Evolutionary conservation across 2,329 filamentous ascomycete genomes (phyloP).

Genomic region (Alternaria dauci): DNA sequence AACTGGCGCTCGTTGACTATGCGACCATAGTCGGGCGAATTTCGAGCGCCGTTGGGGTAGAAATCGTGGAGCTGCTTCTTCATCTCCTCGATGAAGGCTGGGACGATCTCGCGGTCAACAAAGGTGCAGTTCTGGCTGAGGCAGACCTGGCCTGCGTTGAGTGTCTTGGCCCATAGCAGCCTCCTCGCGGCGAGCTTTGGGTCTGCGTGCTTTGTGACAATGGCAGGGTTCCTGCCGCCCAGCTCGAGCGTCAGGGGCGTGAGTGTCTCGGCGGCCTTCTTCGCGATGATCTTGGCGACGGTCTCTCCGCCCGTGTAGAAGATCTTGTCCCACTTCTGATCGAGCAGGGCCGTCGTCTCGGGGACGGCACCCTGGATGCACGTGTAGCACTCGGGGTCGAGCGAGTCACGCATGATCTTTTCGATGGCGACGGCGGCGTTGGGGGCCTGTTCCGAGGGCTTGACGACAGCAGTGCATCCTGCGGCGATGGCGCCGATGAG

Average conservation of each 20-base stretch:
- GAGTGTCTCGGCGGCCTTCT: conserved; percentile 62
- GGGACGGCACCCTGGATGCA: conserved; percentile 82
- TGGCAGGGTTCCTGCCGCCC: conserved; percentile 89
- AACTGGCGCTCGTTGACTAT: conserved; percentile 86
- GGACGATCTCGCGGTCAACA: conserved; percentile 76
- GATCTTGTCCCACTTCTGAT: conserved; percentile 97
- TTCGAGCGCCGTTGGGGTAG: conserved; percentile 81
- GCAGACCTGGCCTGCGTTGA: conserved; percentile 91
- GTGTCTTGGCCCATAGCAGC: conserved; percentile 85
- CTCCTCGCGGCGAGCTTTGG: conserved; percentile 81
- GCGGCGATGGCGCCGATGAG: conserved; percentile 90
- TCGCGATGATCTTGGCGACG: conserved; percentile 70
- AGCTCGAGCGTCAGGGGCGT: conserved; percentile 91
- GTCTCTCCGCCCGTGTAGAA: conserved; percentile 86
- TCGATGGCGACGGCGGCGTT: conserved; percentile 79
- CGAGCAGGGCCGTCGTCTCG: conserved; percentile 82
- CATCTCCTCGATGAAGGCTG: conserved; percentile 76
- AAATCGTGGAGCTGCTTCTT: conserved; percentile 76
- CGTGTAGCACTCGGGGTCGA: conserved; percentile 79
- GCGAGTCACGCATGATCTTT: conserved; percentile 75
- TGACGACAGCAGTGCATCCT: conserved; percentile 87
- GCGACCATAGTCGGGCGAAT: conserved; percentile 78
- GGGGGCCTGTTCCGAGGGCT: conserved; percentile 86
- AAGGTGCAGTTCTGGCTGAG: conserved; percentile 92
- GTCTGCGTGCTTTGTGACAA: conserved; percentile 85